Evolutionary conservation across 106 monocot genomes (phyloP).

Genomic region (Alisma plantagoaquatica): DNA sequence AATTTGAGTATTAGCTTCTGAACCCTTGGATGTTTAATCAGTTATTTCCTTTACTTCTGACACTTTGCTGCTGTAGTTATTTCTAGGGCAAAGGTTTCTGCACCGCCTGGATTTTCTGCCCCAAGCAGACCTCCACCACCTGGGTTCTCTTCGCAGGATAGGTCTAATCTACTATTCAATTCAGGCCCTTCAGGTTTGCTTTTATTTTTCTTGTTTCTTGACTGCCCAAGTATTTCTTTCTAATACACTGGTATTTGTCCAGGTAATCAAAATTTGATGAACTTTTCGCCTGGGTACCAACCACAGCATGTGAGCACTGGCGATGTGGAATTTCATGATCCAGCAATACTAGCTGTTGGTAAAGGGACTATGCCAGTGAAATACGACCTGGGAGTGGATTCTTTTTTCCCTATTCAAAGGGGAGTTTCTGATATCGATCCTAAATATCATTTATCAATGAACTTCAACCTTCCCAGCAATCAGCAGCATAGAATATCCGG

Average conservation of each 20-base stretch:
- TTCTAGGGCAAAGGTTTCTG: constrained; percentile 50
- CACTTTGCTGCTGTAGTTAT: constrained; percentile 19
- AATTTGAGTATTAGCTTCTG: too few species aligned
- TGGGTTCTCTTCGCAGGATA: constrained; percentile 55
- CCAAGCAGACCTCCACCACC: constrained; percentile 71
- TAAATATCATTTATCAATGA: constrained; percentile 51
- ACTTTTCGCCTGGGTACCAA: constrained; percentile 21
- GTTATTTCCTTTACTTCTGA: neutral
- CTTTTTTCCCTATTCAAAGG: constrained; percentile 27
- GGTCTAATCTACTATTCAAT: constrained; percentile 23
- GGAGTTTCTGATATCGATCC: constrained; percentile 38
- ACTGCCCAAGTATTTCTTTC: neutral
- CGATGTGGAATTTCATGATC: constrained; percentile 85
- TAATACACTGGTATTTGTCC: constrained; percentile 2
- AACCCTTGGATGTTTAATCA: too few species aligned
- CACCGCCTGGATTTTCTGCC: constrained; percentile 84
- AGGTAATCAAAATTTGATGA: constrained; percentile 30
- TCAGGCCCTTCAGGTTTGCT: constrained; percentile 32
- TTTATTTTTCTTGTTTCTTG: neutral
- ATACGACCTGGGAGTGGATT: constrained; percentile 28
- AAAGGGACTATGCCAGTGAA: constrained; percentile 48
- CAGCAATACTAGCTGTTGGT: constrained; percentile 90
- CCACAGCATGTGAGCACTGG: constrained; percentile 25
- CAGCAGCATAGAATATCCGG: constrained; percentile 30
- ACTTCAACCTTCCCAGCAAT: constrained; percentile 37